Base-by-base conservation (phyloP, 306 rosid species). In the Castanospermum australe region DNA sequence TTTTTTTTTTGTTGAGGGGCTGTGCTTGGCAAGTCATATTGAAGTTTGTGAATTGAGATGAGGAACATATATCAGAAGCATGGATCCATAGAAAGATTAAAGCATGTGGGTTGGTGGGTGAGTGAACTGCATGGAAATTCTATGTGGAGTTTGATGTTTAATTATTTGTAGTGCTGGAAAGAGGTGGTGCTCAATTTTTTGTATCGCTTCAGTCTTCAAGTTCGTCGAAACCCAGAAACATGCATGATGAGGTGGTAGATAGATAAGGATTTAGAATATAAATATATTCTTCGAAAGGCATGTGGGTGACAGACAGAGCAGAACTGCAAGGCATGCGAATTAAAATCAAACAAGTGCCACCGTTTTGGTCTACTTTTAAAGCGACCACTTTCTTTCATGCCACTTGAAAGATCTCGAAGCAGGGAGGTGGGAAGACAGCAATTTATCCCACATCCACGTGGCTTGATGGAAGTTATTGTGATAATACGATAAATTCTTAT, bases 321-420 rank as follows among this genome's bases (percentile, higher is more conserved):
- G 45, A 81, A 73, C 41, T 11, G 6, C 14, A 12, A 22, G 47
- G 14, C 44, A 48, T 68, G 81, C 77, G n/a, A n/a, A n/a, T n/a
- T n/a, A 59, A 59, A 64, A 69, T 45, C 2, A 38, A 20, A 8
- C 12, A 45, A 21, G 20, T 33, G 76, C 32, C 30, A 35, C 70
- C 35, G 9, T 33, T 67, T 30, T 60, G 68, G 72, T 20, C 30
- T 75, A 9, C 73, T 69, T 42, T 15, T 42, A 56, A 68, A 42
- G 30, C 3, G 13, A 45, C 71, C 24, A 76, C 51, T 80, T 51
- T 42, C 50, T 36, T 32, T 48, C 20, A 44, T 69, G 55, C 67
- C 3, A 20, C 47, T 54, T 14, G 51, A 60, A 61, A 63, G 25
- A 33, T 51, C 52, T 63, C 8, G n/a, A 64, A 56, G 24, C 14